A percentile compares a stretch with the other conserved stretches of the same genome.
These are phyloP conservation scores for Myriosclerotinia curreyana DNA, from an alignment of 2,329 filamentous ascomycete species.

Conservation along the genomic window DNA sequence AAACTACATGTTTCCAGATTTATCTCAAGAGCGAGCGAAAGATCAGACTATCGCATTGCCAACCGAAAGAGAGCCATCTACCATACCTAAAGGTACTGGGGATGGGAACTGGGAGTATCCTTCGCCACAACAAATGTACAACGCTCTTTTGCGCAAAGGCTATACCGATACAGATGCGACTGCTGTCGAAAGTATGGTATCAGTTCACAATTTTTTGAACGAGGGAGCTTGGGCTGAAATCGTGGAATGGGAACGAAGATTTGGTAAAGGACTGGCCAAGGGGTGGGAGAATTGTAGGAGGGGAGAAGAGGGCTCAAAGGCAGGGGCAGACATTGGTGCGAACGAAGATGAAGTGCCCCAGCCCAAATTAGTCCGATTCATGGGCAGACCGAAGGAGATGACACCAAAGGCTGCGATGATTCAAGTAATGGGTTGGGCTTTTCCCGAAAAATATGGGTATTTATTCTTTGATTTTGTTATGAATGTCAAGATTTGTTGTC, in stretches of 20 bases:
- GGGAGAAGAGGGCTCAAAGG: constrained; percentile 64
- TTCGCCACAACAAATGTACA: constrained; percentile 99
- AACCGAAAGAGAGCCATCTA: constrained; percentile 76
- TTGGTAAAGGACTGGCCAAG: constrained; percentile 66
- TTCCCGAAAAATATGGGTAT: constrained; percentile 75
- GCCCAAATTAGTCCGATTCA: constrained; percentile 80
- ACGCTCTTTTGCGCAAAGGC: constrained; percentile 91
- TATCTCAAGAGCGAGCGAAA: constrained; percentile 75
- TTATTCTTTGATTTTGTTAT: constrained; percentile 36
- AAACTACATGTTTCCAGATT: constrained; percentile 91
- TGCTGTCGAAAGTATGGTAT: constrained; percentile 94
- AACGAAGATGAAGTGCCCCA: constrained; percentile 53
- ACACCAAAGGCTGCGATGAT: constrained; percentile 89
- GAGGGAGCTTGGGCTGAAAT: constrained; percentile 98
- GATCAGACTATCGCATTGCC: constrained; percentile 73
- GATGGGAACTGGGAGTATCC: constrained; percentile 94
- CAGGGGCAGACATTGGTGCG: constrained; percentile 45
- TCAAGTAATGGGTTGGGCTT: constrained; percentile 74
- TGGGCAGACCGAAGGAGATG: constrained; percentile 82
- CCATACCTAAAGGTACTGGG: constrained; percentile 82
- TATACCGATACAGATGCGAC: constrained; percentile 92
- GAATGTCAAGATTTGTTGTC: constrained; percentile 19
- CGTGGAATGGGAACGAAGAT: constrained; percentile 86
- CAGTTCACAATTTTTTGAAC: constrained; percentile 96
- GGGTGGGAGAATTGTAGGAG: constrained; percentile 72